A percentile compares a stretch with the other conserved stretches of the same genome.
These are phyloP conservation scores for Phytophthora vignae DNA, from an alignment of 352 stramenopile species.

Conservation along the genomic window DNA sequence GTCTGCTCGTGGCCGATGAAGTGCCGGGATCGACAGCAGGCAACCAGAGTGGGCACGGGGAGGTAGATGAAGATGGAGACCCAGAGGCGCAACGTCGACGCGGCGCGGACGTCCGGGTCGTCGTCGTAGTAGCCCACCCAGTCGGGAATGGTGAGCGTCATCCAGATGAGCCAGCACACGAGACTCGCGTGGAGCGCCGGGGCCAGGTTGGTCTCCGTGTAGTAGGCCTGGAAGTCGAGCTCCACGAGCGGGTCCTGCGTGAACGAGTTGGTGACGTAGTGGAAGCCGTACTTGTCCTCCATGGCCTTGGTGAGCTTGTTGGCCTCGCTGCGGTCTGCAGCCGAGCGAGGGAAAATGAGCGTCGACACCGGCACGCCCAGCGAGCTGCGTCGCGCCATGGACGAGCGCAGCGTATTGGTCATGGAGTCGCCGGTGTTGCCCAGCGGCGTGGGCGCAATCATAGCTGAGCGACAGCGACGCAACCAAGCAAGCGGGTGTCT, in stretches of 20 bases:
- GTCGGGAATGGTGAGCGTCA: slow-evolving; percentile 51
- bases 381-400: slow-evolving; percentile 57
- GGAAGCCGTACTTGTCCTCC: slow-evolving; percentile 86
- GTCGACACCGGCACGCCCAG: slow-evolving; percentile 69
- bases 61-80: slow-evolving; percentile 65
- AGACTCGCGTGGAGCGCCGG: slow-evolving; percentile 72
- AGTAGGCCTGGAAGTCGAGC: slow-evolving; percentile 85
- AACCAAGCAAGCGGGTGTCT: not conserved
- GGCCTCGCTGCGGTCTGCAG: slow-evolving; percentile 70
- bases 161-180: slow-evolving; percentile 65
- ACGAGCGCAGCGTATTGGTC: slow-evolving; percentile 21
- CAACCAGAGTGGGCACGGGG: slow-evolving; percentile 64
- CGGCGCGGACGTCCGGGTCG: slow-evolving; percentile 37
- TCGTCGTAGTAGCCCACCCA: slow-evolving; percentile 53
- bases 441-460: slow-evolving; percentile 33
- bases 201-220: slow-evolving; percentile 71
- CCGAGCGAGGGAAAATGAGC: slow-evolving; percentile 79
- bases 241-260: slow-evolving; percentile 63
- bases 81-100: slow-evolving; percentile 48
- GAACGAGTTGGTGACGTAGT: slow-evolving; percentile 85
- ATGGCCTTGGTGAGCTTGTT: slow-evolving; percentile 68
- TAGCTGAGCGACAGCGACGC: not conserved
- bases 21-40: slow-evolving; percentile 53
- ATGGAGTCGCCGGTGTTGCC: slow-evolving; percentile 18
- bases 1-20: slow-evolving; percentile 70